A percentile compares a stretch with the other conserved stretches of the same genome.
Evolutionary conservation across 352 stramenopile species (phyloP).

Genomic region (Phytophthora pluvialis): DNA sequence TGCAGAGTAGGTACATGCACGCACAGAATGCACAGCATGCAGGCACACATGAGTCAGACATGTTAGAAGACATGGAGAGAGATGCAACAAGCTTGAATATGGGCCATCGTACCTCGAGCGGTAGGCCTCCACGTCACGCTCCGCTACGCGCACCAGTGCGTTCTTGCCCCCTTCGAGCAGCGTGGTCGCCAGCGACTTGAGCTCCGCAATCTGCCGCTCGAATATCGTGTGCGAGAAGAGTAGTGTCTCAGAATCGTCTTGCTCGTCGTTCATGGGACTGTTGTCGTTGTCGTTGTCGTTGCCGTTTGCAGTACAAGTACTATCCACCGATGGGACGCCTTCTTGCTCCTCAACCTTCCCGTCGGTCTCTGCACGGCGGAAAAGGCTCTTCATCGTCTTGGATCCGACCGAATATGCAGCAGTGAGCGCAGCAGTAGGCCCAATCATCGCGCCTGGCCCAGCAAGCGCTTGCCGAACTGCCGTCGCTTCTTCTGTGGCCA

Average conservation of each 20-base stretch:
- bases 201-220: conserved; percentile 60
- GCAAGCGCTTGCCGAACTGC: conserved; percentile 73
- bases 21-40: not conserved
- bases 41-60: conserved; percentile 17
- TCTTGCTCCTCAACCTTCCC: conserved; percentile 17
- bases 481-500: conserved; percentile 70
- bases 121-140: conserved; percentile 48
- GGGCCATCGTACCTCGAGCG: conserved; percentile 26
- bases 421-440: conserved; percentile 67
- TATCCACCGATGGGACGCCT: conserved; percentile 16
- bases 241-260: conserved; percentile 56
- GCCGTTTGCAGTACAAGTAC: conserved; percentile 13
- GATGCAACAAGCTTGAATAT: not conserved
- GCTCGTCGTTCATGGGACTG: conserved; percentile 21
- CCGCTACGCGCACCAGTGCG: conserved; percentile 29
- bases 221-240: conserved; percentile 81
- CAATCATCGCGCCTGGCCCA: conserved; percentile 74
- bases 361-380: conserved; percentile 42
- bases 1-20: conserved; percentile 23
- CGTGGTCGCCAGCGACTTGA: conserved; percentile 41
- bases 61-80: not conserved
- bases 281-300: conserved; percentile 15
- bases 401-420: conserved; percentile 79
- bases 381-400: conserved; percentile 76
- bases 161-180: conserved; percentile 41